A percentile compares a stretch with the other conserved stretches of the same genome.
phyloP scores from a whole-genome alignment of 1,139 yeast genomes.

The Taiozyma sp. region DNA sequence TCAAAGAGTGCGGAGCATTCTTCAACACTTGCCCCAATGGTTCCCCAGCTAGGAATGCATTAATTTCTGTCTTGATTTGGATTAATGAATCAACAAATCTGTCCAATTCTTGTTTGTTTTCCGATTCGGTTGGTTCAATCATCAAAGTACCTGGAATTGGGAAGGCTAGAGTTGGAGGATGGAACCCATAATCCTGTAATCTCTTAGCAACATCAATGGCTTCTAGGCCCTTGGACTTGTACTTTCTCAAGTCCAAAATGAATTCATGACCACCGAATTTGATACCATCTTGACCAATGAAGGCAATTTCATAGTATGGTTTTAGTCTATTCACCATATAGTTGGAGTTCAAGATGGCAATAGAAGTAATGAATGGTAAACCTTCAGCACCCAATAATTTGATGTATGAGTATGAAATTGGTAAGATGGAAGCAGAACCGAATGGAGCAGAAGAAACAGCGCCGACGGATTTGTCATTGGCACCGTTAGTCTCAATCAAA shows the following conservation, averaged over 20 bases:
- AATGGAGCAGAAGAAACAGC: slow-evolving; percentile 93
- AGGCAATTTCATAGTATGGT: slow-evolving; percentile 70
- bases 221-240: slow-evolving; percentile 78
- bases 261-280: slow-evolving; percentile 96
- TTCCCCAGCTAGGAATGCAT: slow-evolving; percentile 64
- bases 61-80: slow-evolving; percentile 77
- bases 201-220: slow-evolving; percentile 97
- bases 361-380: slow-evolving; percentile 76
- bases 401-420: slow-evolving; percentile 92
- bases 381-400: slow-evolving; percentile 88
- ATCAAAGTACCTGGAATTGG: slow-evolving; percentile 96
- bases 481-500: slow-evolving; percentile 48
- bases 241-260: slow-evolving; percentile 84
- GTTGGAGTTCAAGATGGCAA: slow-evolving; percentile 93
- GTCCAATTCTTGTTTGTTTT: slow-evolving; percentile 81
- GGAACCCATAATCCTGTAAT: slow-evolving; percentile 96
- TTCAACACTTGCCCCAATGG: slow-evolving; percentile 69
- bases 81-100: slow-evolving; percentile 87
- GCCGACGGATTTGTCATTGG: slow-evolving; percentile 48
- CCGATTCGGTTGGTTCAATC: slow-evolving; percentile 98
- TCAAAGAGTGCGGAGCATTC: slow-evolving; percentile 89
- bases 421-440: slow-evolving; percentile 91
- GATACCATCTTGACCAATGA: slow-evolving; percentile 55
- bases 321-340: slow-evolving; percentile 82
- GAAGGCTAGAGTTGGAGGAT: slow-evolving; percentile 98